Evolutionary conservation across 495 filamentous ascomycete species (phyloP).

Genomic region (Penicillium simplicissimum): DNA sequence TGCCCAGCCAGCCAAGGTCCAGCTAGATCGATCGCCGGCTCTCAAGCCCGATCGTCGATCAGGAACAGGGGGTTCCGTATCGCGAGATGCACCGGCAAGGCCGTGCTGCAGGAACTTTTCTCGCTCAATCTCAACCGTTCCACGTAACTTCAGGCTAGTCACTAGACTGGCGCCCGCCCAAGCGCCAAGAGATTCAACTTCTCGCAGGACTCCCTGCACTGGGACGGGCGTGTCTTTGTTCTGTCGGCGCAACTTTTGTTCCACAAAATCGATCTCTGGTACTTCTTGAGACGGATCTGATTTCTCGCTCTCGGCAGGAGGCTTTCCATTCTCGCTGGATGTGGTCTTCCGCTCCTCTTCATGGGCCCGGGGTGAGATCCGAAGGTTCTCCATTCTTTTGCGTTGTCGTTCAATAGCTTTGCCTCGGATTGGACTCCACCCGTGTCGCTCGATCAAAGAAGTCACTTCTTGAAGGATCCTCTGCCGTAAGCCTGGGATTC

Average conservation of each 20-base stretch:
- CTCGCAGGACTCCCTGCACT: slow-evolving; percentile 63
- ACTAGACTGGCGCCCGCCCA: slow-evolving; percentile 89
- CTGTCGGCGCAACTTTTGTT: slow-evolving; percentile 57
- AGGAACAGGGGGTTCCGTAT: slow-evolving; percentile 57
- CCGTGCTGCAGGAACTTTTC: slow-evolving; percentile 83
- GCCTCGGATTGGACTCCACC: slow-evolving; percentile 76
- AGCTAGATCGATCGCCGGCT: slow-evolving; percentile 61
- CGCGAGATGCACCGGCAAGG: slow-evolving; percentile 65
- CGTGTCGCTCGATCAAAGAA: slow-evolving; percentile 58
- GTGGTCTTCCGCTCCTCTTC: slow-evolving; percentile 6
- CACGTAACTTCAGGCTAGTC: slow-evolving; percentile 73
- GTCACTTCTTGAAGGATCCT: slow-evolving; percentile 76
- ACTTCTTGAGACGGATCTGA: slow-evolving; percentile 25
- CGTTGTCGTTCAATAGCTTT: slow-evolving; percentile 58
- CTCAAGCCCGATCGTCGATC: slow-evolving; percentile 55
- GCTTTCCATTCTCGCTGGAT: slow-evolving; percentile 22
- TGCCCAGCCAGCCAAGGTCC: slow-evolving; percentile 82
- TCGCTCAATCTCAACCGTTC: slow-evolving; percentile 79
- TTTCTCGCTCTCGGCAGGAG: slow-evolving; percentile 46
- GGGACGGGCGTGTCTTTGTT: slow-evolving; percentile 47
- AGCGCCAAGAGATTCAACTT: slow-evolving; percentile 78
- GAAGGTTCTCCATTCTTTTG: slow-evolving; percentile 50
- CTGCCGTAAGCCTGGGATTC: slow-evolving; percentile 77
- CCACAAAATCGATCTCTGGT: slow-evolving; percentile 60
- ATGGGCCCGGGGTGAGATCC: slow-evolving; percentile 33